These are phyloP conservation scores for Discostella pseudostelligera DNA, from an alignment of 108 stramenopile genomes.

Conservation along the genomic window DNA sequence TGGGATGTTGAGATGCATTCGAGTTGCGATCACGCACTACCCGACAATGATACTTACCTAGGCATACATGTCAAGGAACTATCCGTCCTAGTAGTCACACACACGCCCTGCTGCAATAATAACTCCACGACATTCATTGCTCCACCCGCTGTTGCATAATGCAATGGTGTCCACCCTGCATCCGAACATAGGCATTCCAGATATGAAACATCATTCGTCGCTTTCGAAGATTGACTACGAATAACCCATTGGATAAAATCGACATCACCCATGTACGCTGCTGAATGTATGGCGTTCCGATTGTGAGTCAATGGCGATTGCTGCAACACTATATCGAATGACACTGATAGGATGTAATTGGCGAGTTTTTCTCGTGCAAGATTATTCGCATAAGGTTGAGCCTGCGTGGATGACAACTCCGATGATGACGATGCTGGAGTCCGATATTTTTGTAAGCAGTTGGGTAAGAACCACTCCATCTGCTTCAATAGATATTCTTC, in stretches of 20 bases:
- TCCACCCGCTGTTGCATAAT: constrained; percentile 73
- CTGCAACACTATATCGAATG: constrained; percentile 25
- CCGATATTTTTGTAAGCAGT: constrained; percentile 39
- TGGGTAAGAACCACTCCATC: constrained; percentile 43
- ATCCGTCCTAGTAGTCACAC: constrained; percentile 43
- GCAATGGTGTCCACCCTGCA: constrained; percentile 77
- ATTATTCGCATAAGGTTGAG: constrained; percentile 21
- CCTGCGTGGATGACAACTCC: neutral
- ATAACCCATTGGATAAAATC: constrained; percentile 34
- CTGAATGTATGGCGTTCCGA: constrained; percentile 33
- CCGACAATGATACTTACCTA: constrained; percentile 36
- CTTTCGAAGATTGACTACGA: neutral
- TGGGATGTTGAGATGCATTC: too few relatives aligned
- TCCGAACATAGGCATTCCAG: constrained; percentile 63
- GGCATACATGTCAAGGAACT: constrained; percentile 54
- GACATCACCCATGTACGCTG: constrained; percentile 30
- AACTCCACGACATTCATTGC: constrained; percentile 59
- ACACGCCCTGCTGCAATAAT: constrained; percentile 52
- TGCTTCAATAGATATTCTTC: constrained; percentile 30
- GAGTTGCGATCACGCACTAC: neutral
- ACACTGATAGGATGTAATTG: constrained; percentile 27
- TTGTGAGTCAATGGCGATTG: constrained; percentile 20
- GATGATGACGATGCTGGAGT: neutral
- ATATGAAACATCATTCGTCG: constrained; percentile 15
- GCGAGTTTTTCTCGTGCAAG: constrained; percentile 35